These are phyloP conservation scores for Cyathus striatus DNA, from an alignment of 768 basidiomycete species.

Conservation along the genomic window DNA sequence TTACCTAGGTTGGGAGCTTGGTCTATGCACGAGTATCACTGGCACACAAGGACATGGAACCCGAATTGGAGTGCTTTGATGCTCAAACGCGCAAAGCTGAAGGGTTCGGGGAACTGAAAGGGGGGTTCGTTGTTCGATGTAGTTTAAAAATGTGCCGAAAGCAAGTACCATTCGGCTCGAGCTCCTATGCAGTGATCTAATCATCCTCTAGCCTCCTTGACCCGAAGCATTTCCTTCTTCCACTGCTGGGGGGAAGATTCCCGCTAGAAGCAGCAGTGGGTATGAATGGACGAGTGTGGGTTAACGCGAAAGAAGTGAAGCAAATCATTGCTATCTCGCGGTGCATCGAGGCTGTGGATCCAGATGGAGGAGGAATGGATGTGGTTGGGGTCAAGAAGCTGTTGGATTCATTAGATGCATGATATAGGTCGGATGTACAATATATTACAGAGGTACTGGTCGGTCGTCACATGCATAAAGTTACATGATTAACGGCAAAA, in stretches of 20 bases:
- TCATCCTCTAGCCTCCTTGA: slow-evolving; percentile 58
- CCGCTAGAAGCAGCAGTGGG: slow-evolving; percentile 88
- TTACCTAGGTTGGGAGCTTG: slow-evolving; percentile 73
- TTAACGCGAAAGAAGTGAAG: slow-evolving; percentile 67
- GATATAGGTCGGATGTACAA: slow-evolving; percentile 8
- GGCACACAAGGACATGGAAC: slow-evolving; percentile 97
- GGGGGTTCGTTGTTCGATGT: slow-evolving; percentile 77
- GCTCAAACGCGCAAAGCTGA: slow-evolving; percentile 88
- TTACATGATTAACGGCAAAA: no score
- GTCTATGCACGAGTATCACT: slow-evolving; percentile 91
- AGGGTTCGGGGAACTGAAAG: slow-evolving; percentile 91
- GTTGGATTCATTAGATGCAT: slow-evolving; percentile 40
- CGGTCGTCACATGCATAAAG: not conserved
- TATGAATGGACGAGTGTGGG: slow-evolving; percentile 89
- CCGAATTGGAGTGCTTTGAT: slow-evolving; percentile 95
- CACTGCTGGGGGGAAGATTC: slow-evolving; percentile 73
- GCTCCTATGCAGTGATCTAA: not conserved
- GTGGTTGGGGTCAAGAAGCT: slow-evolving; percentile 48
- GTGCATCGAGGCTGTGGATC: slow-evolving; percentile 80
- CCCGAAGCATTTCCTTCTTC: slow-evolving; percentile 77
- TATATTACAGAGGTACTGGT: not conserved
- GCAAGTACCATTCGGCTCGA: slow-evolving; percentile 43
- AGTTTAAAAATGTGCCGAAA: slow-evolving; percentile 82
- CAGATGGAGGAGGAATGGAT: slow-evolving; percentile 63
- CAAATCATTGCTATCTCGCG: slow-evolving; percentile 73